phyloP scores from a whole-genome alignment of 352 stramenopile species.

The Phytophthora citrophthora region DNA sequence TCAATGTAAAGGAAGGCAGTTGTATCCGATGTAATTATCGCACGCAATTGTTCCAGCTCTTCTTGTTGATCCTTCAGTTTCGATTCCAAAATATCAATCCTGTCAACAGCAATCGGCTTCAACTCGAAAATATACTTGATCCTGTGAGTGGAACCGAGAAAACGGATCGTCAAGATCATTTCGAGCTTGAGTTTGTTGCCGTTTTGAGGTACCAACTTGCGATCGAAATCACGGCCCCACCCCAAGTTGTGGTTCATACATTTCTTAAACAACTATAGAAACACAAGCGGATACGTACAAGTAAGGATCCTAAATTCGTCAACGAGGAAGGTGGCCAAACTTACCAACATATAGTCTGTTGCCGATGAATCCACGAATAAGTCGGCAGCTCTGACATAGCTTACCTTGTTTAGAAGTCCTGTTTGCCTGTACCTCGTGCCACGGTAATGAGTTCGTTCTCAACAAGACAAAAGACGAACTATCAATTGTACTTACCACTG shows the following conservation, averaged over 20 bases:
- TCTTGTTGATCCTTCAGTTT: conserved; percentile 27
- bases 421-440: background rate
- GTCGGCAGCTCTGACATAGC: background rate
- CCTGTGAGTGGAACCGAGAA: conserved; percentile 2
- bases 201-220: conserved; percentile 2
- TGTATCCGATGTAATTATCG: background rate
- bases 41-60: background rate
- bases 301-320: too few relatives aligned
- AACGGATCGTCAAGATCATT: conserved; percentile 11
- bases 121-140: conserved; percentile 12
- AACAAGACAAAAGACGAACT: too few relatives aligned
- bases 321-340: background rate
- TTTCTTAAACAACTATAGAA: background rate
- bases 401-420: conserved; percentile 1
- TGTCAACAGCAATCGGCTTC: conserved; percentile 8
- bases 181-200: conserved; percentile 5
- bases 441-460: too few relatives aligned
- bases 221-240: background rate
- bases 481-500: background rate
- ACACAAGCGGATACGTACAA: too few relatives aligned
- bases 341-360: background rate
- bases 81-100: conserved; percentile 22
- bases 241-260: background rate
- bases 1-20: background rate
- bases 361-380: background rate